Conservation (phyloP, 805 yeast species). For the Candida ortonii region DNA sequence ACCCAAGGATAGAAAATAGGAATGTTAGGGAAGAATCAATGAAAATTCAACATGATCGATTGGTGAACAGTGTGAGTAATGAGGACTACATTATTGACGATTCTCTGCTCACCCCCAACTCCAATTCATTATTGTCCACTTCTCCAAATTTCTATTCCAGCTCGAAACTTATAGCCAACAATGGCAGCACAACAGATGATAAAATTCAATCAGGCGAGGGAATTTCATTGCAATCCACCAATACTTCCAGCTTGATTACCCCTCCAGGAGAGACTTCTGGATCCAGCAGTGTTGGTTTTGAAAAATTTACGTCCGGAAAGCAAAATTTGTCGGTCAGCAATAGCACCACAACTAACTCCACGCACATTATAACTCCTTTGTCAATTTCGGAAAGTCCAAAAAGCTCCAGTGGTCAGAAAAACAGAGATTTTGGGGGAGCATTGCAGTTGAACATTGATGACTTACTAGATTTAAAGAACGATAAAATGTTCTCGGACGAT, state of each 20-base stretch:
- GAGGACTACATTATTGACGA: constrained; percentile 18
- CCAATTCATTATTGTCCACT: constrained; percentile 13
- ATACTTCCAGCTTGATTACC: constrained; percentile 21
- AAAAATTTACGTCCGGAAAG: too few relatives aligned
- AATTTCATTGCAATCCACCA: too few relatives aligned
- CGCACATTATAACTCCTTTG: constrained; percentile 23
- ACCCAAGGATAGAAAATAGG: constrained; percentile 34
- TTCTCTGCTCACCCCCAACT: constrained; percentile 23
- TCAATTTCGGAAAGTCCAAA: constrained; percentile 25
- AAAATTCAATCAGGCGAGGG: too few relatives aligned
- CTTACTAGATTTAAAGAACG: constrained; percentile 26
- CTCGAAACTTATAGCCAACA: too few relatives aligned
- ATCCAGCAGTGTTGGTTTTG: constrained; percentile 4
- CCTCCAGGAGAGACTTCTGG: constrained; percentile 25
- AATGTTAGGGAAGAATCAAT: constrained; percentile 29
- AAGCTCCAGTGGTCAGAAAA: constrained; percentile 5
- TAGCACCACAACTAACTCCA: too few relatives aligned
- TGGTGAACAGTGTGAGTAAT: constrained; percentile 6
- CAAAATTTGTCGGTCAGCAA: too few relatives aligned
- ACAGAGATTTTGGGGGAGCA: constrained; percentile 6
- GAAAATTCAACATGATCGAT: constrained; percentile 20
- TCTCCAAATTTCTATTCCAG: constrained; percentile 11
- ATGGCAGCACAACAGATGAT: constrained; percentile 2
- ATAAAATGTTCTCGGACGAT: constrained; percentile 21
- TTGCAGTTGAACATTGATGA: constrained; percentile 25